These are phyloP conservation scores for Fusarium coffeatum DNA, from an alignment of 2,329 filamentous ascomycete species.

Conservation along the genomic window DNA sequence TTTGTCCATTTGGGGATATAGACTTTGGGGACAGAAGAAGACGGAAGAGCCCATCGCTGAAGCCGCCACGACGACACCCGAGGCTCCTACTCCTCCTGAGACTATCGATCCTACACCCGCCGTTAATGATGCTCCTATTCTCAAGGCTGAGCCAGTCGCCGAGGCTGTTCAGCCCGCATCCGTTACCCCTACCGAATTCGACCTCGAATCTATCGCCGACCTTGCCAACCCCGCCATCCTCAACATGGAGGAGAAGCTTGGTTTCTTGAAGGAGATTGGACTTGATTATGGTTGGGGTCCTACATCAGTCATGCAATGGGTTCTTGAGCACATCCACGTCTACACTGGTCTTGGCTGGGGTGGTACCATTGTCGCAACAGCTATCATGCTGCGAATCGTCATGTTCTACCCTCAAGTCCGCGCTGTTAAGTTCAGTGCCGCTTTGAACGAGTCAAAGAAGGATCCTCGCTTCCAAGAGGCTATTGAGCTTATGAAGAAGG, in stretches of 20 bases:
- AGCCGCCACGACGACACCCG: conserved; percentile 28
- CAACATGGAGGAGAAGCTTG: conserved; percentile 78
- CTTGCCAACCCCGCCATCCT: conserved; percentile 60
- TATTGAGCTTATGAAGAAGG: conserved; percentile 63
- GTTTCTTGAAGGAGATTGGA: conserved; percentile 84
- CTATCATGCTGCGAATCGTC: conserved; percentile 70
- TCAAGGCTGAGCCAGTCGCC: conserved; percentile 37
- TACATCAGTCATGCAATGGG: conserved; percentile 77
- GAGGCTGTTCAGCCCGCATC: conserved; percentile 36
- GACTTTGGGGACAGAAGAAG: conserved; percentile 45
- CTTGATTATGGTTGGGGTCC: conserved; percentile 89
- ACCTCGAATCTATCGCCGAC: conserved; percentile 51
- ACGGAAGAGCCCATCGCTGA: conserved; percentile 37
- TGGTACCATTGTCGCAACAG: conserved; percentile 74
- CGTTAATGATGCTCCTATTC: conserved; percentile 28
- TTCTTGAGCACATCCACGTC: conserved; percentile 86
- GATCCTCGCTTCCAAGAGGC: conserved; percentile 65
- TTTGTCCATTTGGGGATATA: conserved; percentile 52
- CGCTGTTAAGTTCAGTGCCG: conserved; percentile 58
- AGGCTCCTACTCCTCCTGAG: conserved; percentile 36
- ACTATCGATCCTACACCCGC: conserved; percentile 21
- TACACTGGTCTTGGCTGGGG: conserved; percentile 84
- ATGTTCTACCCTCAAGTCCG: conserved; percentile 71
- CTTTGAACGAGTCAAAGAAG: conserved; percentile 66
- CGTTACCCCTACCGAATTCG: conserved; percentile 48